Evolutionary conservation across 345 rosid genomes (phyloP), one percentile per base, ranked within the genome.

Genomic region (Mangifera indica): DNA sequence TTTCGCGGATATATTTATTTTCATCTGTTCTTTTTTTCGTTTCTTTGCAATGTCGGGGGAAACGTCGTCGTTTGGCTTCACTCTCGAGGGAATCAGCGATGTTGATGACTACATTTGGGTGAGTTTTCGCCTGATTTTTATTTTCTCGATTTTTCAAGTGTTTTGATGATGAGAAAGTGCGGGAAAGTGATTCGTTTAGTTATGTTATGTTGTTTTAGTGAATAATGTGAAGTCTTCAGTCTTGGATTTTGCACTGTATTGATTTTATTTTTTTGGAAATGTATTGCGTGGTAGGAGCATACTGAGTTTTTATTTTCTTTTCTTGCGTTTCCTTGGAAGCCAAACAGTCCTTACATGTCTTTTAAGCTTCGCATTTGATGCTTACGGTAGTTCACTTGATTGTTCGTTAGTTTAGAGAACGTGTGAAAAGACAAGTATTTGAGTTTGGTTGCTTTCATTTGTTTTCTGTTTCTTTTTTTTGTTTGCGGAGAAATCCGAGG

Each of bases 31-130:
- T n/a, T 29, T 20, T 1, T 53, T 14, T 54, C 51, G 46, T 3
- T 52, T 2, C 10, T n/a, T 59, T 17, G 45, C 77, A 55, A 88
- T 92, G 93, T 85, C 88, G 44, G 86, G 66, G 62, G 84, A 79
- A 48, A 70, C 71, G 26, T 59, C 87, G 69, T 70, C 91, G 67
- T 82, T 84, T 1, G 10, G 59, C 20, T 66, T 86, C 40, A 44
- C 54, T 67, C 69, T 88, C 29, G 84, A 86, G 55, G 88, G 88
- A 64, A 77, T 90, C 69, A 86, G 83, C 37, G 89, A 90, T 46
- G 93, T 88, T 13, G 87, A 92, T 26, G 91, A 87, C 37, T 90
- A 75, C 72, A 62, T 79, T 80, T 78, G 82, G 85, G 98, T 90
- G 15, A 73, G 84, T 69, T 46, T 29, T 71, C 8, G 58, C 2